Conservation (phyloP, 1,284 basidiomycete species). For the Sphagnurus paluster region DNA sequence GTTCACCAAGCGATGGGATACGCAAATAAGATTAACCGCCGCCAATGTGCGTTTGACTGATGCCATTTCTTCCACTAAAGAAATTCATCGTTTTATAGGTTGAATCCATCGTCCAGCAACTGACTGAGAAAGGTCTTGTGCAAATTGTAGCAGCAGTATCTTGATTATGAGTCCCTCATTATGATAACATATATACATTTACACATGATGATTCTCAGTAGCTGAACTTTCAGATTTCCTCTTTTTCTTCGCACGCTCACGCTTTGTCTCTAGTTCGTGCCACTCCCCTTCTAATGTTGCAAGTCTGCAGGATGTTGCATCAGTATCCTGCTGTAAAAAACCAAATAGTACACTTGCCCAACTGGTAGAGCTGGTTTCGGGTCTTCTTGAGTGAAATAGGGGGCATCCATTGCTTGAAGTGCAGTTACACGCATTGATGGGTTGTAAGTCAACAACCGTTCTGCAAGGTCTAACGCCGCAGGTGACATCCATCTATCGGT, state of each 20-base stretch:
- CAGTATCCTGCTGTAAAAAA: constrained; percentile 15
- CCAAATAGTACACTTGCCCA: constrained; percentile 56
- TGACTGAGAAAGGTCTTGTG: constrained; percentile 69
- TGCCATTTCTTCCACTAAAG: background rate
- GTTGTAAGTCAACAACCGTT: constrained; percentile 82
- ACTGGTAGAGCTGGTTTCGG: constrained; percentile 76
- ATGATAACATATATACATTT: constrained; percentile 26
- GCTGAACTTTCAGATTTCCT: constrained; percentile 43
- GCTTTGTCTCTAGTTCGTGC: constrained; percentile 92
- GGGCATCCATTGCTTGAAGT: constrained; percentile 72
- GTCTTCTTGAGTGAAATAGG: constrained; percentile 83
- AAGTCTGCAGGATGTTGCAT: constrained; percentile 45
- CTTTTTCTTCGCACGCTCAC: constrained; percentile 78
- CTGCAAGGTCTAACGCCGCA: constrained; percentile 83
- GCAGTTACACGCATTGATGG: constrained; percentile 81
- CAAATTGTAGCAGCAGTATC: constrained; percentile 30
- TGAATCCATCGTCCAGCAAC: constrained; percentile 78
- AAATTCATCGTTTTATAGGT: constrained; percentile 46
- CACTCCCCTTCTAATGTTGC: constrained; percentile 86
- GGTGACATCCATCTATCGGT: constrained; percentile 78
- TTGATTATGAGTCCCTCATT: constrained; percentile 12
- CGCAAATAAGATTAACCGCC: constrained; percentile 82
- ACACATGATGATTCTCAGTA: constrained; percentile 24
- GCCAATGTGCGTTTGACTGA: constrained; percentile 61
- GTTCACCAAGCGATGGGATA: constrained; percentile 91